Evolutionary conservation across 2,329 filamentous ascomycete species (phyloP), one percentile per base, ranked within the genome.

Genomic region (Epichloe sylvatica): DNA sequence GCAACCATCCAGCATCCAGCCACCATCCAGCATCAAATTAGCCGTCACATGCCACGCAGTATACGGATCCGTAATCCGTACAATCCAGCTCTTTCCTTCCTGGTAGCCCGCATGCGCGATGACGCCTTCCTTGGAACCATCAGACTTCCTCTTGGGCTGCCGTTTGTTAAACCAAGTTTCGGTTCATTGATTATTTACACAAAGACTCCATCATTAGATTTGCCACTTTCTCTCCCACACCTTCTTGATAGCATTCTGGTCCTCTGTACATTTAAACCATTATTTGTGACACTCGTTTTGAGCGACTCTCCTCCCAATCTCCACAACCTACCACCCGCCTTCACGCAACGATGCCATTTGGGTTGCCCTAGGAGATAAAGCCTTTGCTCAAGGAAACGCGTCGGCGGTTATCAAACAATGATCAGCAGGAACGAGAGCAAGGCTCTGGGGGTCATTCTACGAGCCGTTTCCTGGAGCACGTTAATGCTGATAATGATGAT

Each of bases 361-460:
- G 46, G 17, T 43, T 23, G 36, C 9, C 21, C 47, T 49, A 44
- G 40, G 47, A 38, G 41, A 33, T 45, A 12, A 45, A 40, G 34
- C 41, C 47, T 45, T 38, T 44, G 35, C 41, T 45, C 41, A 49
- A 39, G 35, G 39, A 38, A 21, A 47, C 37, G 39, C 46, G 46
- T 35, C 46, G 38, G 17, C 21, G 30, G 38, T 9, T 37, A 36
- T 12, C 21, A 15, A 17, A 35, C 5, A 13, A 21, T 35, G 17
- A 19, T 17, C 17, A 47, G 30, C 25, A 35, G 30, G 19, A 13
- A 41, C 46, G 17, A 5, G 25, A 19, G n/a, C 30, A 34, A 47
- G 25, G 25, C 25, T 40, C n/a, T 5, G 13, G 17, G 17, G 25
- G 25, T 17, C 38, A 30, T 21, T 15, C 39, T 33, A 9, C 21